Evolutionary conservation across 73 alveolate species (phyloP).

Genomic region (Effrenium voratum): DNA sequence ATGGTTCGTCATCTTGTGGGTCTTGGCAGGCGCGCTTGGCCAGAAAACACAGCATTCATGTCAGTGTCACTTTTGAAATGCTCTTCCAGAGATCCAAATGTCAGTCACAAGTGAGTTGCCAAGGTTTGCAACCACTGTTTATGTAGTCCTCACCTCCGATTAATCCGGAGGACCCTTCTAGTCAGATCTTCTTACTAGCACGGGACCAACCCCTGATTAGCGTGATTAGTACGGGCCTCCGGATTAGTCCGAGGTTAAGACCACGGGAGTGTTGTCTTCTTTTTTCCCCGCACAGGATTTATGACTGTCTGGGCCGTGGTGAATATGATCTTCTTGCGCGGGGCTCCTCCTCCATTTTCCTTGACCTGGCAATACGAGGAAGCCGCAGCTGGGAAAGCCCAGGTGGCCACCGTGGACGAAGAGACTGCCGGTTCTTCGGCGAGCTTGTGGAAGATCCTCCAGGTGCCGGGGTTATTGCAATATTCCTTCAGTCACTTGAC

Average conservation of each 20-base stretch:
- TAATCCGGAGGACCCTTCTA: too few species aligned
- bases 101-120: too few species aligned
- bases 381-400: neutral
- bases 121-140: too few species aligned
- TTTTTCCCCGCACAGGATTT: neutral
- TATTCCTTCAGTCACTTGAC: conserved; percentile 69
- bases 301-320: conserved; percentile 59
- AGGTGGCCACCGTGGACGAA: conserved; percentile 11
- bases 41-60: neutral
- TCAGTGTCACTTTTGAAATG: too few species aligned
- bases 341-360: conserved; percentile 70
- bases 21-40: conserved; percentile 24
- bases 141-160: too few species aligned
- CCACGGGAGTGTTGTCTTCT: too few species aligned
- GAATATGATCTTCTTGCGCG: conserved; percentile 58
- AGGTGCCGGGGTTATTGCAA: conserved; percentile 61
- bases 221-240: too few species aligned
- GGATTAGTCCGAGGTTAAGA: too few species aligned
- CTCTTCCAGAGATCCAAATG: too few species aligned
- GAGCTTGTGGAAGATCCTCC: conserved; percentile 3
- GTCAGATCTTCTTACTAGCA: too few species aligned
- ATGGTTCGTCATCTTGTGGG: conserved; percentile 78
- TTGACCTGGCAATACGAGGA: conserved; percentile 69
- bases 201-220: too few species aligned
- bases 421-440: conserved; percentile 35